Evolutionary conservation across 129 eudicot genomes (phyloP).

Genomic region (Smallanthus sonchifolius): DNA sequence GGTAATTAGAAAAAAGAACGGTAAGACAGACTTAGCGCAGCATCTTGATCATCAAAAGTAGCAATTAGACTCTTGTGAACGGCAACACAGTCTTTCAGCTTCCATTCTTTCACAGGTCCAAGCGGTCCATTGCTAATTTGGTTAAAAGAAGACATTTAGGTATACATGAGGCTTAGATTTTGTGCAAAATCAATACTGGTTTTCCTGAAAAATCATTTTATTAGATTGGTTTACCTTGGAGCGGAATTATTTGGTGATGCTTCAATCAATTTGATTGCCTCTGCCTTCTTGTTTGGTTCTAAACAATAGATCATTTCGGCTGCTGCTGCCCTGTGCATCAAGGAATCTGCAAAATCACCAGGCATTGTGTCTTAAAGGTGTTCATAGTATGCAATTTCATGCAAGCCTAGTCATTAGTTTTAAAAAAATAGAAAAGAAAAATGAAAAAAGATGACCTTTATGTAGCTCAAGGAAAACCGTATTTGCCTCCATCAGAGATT

Average conservation of each 20-base stretch:
- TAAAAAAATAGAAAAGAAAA: not conserved
- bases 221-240: slow-evolving; percentile 38
- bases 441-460: slow-evolving; percentile 43
- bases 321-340: slow-evolving; percentile 89
- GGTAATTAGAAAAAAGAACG: not conserved
- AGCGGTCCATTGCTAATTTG: slow-evolving; percentile 51
- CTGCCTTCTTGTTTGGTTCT: slow-evolving; percentile 74
- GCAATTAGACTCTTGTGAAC: slow-evolving; percentile 65
- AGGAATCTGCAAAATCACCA: slow-evolving; percentile 58
- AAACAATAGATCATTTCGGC: slow-evolving; percentile 78
- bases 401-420: not conserved
- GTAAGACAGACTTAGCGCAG: slow-evolving; percentile 63
- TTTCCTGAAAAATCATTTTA: not conserved
- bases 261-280: slow-evolving; percentile 67
- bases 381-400: not conserved
- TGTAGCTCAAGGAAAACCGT: slow-evolving; percentile 59
- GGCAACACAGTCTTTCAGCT: slow-evolving; percentile 67
- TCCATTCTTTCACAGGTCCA: slow-evolving; percentile 52
- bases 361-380: not conserved
- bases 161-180: not conserved
- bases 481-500: slow-evolving; percentile 72
- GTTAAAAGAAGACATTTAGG: not conserved
- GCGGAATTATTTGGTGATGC: slow-evolving; percentile 42
- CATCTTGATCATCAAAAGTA: slow-evolving; percentile 55
- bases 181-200: not conserved